These are phyloP conservation scores for Polytolypa hystricis DNA, from an alignment of 2,329 filamentous ascomycete species.

Conservation along the genomic window DNA sequence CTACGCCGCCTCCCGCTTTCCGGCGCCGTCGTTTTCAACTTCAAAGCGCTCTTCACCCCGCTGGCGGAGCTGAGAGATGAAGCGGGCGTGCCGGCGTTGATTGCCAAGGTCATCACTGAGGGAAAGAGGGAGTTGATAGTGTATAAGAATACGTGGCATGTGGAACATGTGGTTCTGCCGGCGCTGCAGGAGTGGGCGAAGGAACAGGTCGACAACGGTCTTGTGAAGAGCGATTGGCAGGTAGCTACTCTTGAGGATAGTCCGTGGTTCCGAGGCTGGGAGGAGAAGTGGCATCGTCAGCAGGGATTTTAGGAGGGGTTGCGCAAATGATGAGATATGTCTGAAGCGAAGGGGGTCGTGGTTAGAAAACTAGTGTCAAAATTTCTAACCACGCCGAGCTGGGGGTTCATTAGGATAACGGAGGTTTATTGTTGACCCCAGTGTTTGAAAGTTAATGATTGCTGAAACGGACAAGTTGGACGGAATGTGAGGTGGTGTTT, in stretches of 20 bases:
- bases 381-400: too few relatives aligned
- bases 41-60: conserved; percentile 75
- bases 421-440: too few relatives aligned
- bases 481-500: too few relatives aligned
- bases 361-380: too few relatives aligned
- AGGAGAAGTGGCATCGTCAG: conserved; percentile 57
- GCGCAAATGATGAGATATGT: not conserved
- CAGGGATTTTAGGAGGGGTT: conserved; percentile 44
- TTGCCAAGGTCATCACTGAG: conserved; percentile 58
- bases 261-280: conserved; percentile 68
- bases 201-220: conserved; percentile 54
- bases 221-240: conserved; percentile 53
- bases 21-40: conserved; percentile 70
- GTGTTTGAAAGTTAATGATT: too few relatives aligned
- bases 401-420: not conserved
- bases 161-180: conserved; percentile 60
- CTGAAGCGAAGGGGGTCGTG: not conserved
- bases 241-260: conserved; percentile 59
- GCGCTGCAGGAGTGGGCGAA: conserved; percentile 50
- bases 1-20: conserved; percentile 67
- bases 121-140: conserved; percentile 61
- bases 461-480: too few relatives aligned
- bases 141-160: conserved; percentile 75
- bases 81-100: conserved; percentile 57
- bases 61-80: conserved; percentile 59